Evolutionary conservation across 768 basidiomycete species (phyloP).

Genomic region (Panaeolus papilionaceus): DNA sequence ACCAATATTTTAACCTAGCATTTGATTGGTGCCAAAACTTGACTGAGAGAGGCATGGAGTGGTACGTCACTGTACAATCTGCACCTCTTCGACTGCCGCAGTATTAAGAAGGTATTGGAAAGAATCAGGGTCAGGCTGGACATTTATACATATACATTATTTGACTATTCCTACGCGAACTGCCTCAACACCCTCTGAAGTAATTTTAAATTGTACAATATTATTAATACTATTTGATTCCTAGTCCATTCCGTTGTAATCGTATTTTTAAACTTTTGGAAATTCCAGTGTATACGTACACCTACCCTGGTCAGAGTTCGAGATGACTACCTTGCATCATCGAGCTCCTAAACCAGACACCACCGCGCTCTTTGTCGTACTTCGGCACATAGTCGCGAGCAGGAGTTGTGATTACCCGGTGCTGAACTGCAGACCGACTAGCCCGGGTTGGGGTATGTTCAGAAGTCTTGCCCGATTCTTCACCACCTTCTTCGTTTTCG

Average conservation of each 20-base stretch:
- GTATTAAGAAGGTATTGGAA: no score
- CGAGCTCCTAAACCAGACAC: slow-evolving; percentile 29
- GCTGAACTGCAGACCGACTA: slow-evolving; percentile 14
- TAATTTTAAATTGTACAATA: no score
- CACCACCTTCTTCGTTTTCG: slow-evolving; percentile 9
- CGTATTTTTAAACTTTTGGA: no score
- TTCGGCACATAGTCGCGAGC: slow-evolving; percentile 27
- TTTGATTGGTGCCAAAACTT: background rate
- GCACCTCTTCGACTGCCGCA: background rate
- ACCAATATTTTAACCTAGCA: background rate
- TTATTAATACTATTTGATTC: no score
- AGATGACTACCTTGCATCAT: slow-evolving; percentile 31
- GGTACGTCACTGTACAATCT: background rate
- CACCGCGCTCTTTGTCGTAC: slow-evolving; percentile 25
- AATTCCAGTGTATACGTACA: no score
- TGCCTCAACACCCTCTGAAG: no score
- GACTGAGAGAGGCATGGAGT: background rate
- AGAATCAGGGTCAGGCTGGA: no score
- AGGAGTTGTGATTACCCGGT: slow-evolving; percentile 27
- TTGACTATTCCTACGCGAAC: no score
- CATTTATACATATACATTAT: no score
- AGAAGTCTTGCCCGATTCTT: background rate
- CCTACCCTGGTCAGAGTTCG: slow-evolving; percentile 19
- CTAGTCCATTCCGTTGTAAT: no score
- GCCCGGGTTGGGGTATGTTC: background rate